Conservation (phyloP, 208 protist genomes). For the Acanthamoeba sp. region DNA sequence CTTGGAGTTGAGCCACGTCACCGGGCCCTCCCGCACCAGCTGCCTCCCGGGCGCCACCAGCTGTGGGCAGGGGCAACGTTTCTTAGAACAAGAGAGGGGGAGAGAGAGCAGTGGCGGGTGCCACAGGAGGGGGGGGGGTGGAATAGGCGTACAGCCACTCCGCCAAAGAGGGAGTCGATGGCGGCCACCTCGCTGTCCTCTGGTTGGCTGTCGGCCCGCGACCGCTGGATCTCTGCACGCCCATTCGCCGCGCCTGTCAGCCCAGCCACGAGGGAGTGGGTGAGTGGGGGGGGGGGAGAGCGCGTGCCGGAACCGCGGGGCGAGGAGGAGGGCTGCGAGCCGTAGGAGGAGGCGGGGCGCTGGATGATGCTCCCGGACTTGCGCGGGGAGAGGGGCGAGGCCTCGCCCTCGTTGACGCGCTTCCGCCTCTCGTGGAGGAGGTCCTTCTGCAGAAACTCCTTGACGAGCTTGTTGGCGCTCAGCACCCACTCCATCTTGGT, state of each 20-base stretch:
- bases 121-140: too few species aligned
- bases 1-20: conserved; percentile 27
- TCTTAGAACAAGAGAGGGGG: too few species aligned
- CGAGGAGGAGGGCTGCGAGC: not conserved
- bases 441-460: conserved; percentile 35
- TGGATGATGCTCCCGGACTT: not conserved
- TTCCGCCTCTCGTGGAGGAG: not conserved
- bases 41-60: conserved; percentile 14
- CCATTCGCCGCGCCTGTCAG: not conserved
- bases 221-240: not conserved
- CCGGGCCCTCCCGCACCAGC: not conserved
- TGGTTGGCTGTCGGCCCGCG: not conserved
- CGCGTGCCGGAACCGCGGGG: not conserved
- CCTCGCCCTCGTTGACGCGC: not conserved
- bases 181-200: not conserved
- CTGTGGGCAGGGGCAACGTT: too few species aligned
- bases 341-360: not conserved
- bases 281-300: not conserved
- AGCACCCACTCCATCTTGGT: conserved; percentile 51
- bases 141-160: not conserved
- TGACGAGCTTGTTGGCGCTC: conserved; percentile 43
- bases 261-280: not conserved
- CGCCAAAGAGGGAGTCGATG: conserved; percentile 17
- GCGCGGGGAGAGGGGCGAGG: not conserved
- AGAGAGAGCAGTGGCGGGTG: too few species aligned